Evolutionary conservation across 2,329 filamentous ascomycete genomes (phyloP), one percentile per base, ranked within the genome.

Genomic region (Aspergillus puulaauensis): DNA sequence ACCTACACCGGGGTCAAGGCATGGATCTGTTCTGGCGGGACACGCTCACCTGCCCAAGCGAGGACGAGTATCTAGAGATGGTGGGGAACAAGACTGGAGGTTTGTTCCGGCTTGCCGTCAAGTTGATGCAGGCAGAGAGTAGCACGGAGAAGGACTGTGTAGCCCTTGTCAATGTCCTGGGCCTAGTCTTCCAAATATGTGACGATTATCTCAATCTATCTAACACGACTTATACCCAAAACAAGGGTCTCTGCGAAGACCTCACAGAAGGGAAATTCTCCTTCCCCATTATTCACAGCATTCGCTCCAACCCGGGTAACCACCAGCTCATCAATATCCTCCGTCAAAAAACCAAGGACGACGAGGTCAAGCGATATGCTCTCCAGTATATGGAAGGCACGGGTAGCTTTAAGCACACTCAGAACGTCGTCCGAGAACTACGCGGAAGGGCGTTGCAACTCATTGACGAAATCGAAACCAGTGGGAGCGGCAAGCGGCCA

Each of bases 221-320:
- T 31, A 74, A 70, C 54, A 79, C 78, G n/a, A 82, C 87, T 68
- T 97, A 97, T 80, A 87, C 87, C 39, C 81, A 89, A 63, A 93
- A 96, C 75, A 98, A 98, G 79, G 95, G 93, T 50, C 84, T 96
- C 66, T 96, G 91, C 75, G 93, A 98, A 79, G 95, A 98, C 75
- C 78, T 98, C 66, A 97, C 92, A 1, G 95, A 98, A 78, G 93
- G 93, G 62, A 98, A 98, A 81, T 97, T 97, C 79, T 93, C 89
- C 24, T 97, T 97, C 73, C 92, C 93, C 41, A 88, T 98, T 68
- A 96, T 98, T 68, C 93, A 98, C 78, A 89, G 90, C 73, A 96
- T 98, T 66, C 90, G 73, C 61, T 78, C 88, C 59, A 85, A 92
- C 70, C 75, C 75, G 2, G 67, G 67, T 3, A 79, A 78, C 55